Base-by-base conservation (phyloP, 2,329 filamentous ascomycete species). In the Didymella sp. region DNA sequence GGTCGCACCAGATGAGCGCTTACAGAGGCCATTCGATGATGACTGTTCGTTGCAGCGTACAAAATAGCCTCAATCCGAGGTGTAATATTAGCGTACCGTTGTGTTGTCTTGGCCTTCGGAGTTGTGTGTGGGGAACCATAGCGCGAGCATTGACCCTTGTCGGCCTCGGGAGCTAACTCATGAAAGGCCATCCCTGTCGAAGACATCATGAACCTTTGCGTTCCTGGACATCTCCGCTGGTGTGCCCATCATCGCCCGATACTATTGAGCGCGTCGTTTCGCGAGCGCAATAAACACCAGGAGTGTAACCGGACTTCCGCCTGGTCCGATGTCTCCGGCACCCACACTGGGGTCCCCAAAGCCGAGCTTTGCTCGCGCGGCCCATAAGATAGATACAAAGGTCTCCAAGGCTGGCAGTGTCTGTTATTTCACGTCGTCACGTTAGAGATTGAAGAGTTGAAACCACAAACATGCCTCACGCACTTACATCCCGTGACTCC, bases 401-500 rank as follows among this genome's bases (percentile, higher is more conserved):
- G 37, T 28, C 56, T 46, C 27, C 48, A 41, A 35, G 24, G 24
- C 13, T 61, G 41, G 24, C 22, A 13, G 33, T 49, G 24, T 41
- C 15, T 52, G 30, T 33, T 40, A 60, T 24, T 51, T 55, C 43
- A 51, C 51, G 38, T 21, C 19, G 42, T 55, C 51, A 54, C 46
- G 22, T 12, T 50, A 44, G 49, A 35, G 56, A 17, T 22, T 24
- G 43, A 51, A 56, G 30, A 51, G 41, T 37, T 15, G 22, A 49
- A 40, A 31, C 40, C 30, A 37, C 43, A 51, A 69, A 42, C 47
- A 76, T 75, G 73, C 71, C 72, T 67, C 72, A 75, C 62, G 72
- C 79, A 71, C 74, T 78, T 41, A 80, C 80, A 47, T 75, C 79
- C 59, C 76, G 78, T 5, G 81, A 81, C 72, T 80, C 80, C 17